Percentiles rank a stretch among this genome's conserved stretches.
Evolutionary conservation across 495 filamentous ascomycete species (phyloP).

Genomic region (Margaritispora aquatica): DNA sequence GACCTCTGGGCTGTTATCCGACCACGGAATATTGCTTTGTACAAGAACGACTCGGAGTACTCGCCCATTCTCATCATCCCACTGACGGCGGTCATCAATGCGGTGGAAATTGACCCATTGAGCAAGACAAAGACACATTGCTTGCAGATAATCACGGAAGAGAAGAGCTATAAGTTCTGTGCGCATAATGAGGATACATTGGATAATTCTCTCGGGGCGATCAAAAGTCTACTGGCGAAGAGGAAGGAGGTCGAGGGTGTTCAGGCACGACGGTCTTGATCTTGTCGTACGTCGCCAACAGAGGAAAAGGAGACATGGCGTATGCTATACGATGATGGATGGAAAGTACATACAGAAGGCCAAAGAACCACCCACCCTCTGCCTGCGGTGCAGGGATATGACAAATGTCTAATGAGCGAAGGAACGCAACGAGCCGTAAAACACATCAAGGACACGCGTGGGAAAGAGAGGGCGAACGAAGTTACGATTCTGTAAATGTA

Average conservation of each 20-base stretch:
- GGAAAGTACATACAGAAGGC: slow-evolving; percentile 1
- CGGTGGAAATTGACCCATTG: slow-evolving; percentile 84
- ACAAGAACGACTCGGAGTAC: slow-evolving; percentile 92
- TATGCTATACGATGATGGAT: too few species aligned
- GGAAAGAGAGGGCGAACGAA: slow-evolving; percentile 8
- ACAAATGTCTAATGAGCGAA: slow-evolving; percentile 1
- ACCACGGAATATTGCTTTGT: slow-evolving; percentile 77
- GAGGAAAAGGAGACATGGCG: background rate
- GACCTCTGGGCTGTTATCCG: slow-evolving; percentile 90
- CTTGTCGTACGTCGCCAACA: background rate
- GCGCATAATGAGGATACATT: slow-evolving; percentile 75
- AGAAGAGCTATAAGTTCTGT: slow-evolving; percentile 86
- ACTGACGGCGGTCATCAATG: slow-evolving; percentile 76
- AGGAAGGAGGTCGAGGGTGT: slow-evolving; percentile 36
- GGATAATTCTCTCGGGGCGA: slow-evolving; percentile 76
- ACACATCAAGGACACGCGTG: too few species aligned
- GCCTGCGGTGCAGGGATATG: too few species aligned
- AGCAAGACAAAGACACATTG: slow-evolving; percentile 80
- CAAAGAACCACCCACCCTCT: too few species aligned
- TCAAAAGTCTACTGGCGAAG: slow-evolving; percentile 84
- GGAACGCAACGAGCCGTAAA: background rate
- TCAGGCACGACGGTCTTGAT: background rate
- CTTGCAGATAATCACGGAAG: slow-evolving; percentile 90
- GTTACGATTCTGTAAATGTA: slow-evolving; percentile 22
- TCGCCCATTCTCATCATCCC: slow-evolving; percentile 77